Evolutionary conservation across 108 stramenopile genomes (phyloP), one percentile per base, ranked within the genome.

Genomic region (Seminavis robusta): DNA sequence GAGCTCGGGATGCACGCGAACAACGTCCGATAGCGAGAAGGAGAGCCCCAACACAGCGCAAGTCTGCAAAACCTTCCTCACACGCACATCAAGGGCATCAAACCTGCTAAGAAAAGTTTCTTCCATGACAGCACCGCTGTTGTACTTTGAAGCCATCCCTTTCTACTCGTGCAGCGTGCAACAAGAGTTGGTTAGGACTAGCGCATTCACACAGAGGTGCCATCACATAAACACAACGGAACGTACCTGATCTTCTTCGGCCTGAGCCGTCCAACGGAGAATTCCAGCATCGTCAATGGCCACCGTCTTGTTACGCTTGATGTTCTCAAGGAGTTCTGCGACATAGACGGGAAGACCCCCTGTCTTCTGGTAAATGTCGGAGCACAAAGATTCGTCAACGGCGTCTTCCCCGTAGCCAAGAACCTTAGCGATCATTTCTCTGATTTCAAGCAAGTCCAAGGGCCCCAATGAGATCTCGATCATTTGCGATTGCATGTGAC

Each of bases 11-110:
- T 69, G 78, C 9, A 67, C 74, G 33, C 67, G 59, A 25, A 72
- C 53, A 20, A 79, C 65, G 52, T 76, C 79, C 10, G 69, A 26
- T 4, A 80, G 45, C 20, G 72, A 47, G 59, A 84, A 84, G 19
- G 73, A 58, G 33, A 52, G 61, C 27, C 82, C 82, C 8, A 84
- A 62, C 20, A 76, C 71, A 7, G 79, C 79, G 16, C 73, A 56
- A 52, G 73, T 56, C 41, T 80, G 74, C 24, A 84, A 55, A 15
- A 71, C 58, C n/a, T 56, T 73, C 41, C 82, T 52, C 7, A 77
- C 79, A 19, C 63, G 56, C 23, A 73, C 62, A 37, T 80, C 79
- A 26, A 84, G 67, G 13, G 64, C 48, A 49, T 84, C 82, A 34
- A 84, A 32, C 11, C 77, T 53, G 39, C 66, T 65, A 15, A 84